Base-by-base conservation (phyloP, 2,329 filamentous ascomycete species). In the Gnomoniopsis smithogilvyi region DNA sequence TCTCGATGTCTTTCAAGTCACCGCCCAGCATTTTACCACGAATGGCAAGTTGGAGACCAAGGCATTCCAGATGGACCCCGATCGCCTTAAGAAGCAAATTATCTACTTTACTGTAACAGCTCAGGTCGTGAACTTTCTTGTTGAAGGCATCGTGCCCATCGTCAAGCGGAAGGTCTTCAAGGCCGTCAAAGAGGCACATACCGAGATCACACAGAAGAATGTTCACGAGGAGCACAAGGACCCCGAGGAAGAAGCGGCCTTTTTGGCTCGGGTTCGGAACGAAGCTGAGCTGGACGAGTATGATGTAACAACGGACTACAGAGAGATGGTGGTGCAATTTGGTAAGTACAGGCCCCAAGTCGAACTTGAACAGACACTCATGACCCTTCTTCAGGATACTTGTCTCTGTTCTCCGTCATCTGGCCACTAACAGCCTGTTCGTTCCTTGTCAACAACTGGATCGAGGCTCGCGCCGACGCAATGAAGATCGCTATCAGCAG, bases 21-120 rank as follows among this genome's bases (percentile, higher is more conserved):
- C 89, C 0, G 90, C 93, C 1, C 86, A 86, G 67, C 87, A 86
- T 0, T 87, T 96, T 64, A 89, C 88, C 0, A 86, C 91, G 58
- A 85, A 89, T 64, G 87, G 93, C 62, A 88, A 92, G 69, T 74
- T 91, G 30, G 79, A 84, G 26, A 83, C 81, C 6, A 75, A 78
- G 53, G 79, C 83, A 24, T 99, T 97, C 72, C 80, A 86, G 54
- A 90, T 97, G 74, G 92, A 98, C 68, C 89, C 92, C 0, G 82
- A 87, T 64, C 83, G 95, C 17, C 85, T 98, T 38, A 90, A 88
- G 66, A 90, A 92, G 66, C 94, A 98, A 72, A 91, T 97, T 71
- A 95, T 97, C 63, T 98, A 96, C 76, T 95, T 96, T 63, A 96
- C 94, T 0, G 91, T 98, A 34, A 97, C 94, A 0, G 94, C 92